These are phyloP conservation scores for Tylopilus sp. DNA, from an alignment of 768 basidiomycete species.

Conservation along the genomic window DNA sequence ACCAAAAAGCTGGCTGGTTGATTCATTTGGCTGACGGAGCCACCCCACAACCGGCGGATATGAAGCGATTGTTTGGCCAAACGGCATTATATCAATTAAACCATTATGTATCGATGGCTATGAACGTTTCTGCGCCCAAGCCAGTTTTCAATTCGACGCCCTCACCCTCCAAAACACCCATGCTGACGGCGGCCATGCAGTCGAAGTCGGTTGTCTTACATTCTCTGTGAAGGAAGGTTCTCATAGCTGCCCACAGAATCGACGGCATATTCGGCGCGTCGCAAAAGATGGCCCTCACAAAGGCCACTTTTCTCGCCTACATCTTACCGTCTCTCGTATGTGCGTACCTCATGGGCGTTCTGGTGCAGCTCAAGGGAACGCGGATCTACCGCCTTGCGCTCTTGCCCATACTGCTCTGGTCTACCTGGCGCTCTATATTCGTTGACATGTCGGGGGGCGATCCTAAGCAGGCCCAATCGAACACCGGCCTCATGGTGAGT, in stretches of 20 bases:
- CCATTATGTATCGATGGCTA: too few relatives aligned
- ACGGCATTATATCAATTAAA: too few relatives aligned
- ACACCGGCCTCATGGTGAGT: constrained; percentile 20
- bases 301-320: constrained; percentile 29
- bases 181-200: background rate
- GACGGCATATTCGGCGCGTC: constrained; percentile 2
- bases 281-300: constrained; percentile 8
- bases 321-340: constrained; percentile 41
- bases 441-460: constrained; percentile 25
- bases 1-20: too few relatives aligned
- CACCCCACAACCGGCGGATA: too few relatives aligned
- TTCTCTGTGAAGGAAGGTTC: background rate
- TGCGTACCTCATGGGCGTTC: constrained; percentile 49
- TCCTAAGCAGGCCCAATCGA: constrained; percentile 5
- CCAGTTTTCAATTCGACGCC: background rate
- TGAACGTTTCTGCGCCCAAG: too few relatives aligned
- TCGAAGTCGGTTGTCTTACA: background rate
- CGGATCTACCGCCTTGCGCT: constrained; percentile 42
- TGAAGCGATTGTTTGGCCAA: too few relatives aligned
- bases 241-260: background rate
- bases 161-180: too few relatives aligned
- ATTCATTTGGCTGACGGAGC: too few relatives aligned
- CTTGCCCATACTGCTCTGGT: constrained; percentile 45
- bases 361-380: constrained; percentile 46
- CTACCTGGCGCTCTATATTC: constrained; percentile 37